phyloP scores from a whole-genome alignment of 75 land plant species.

The Larix kaempferi region DNA sequence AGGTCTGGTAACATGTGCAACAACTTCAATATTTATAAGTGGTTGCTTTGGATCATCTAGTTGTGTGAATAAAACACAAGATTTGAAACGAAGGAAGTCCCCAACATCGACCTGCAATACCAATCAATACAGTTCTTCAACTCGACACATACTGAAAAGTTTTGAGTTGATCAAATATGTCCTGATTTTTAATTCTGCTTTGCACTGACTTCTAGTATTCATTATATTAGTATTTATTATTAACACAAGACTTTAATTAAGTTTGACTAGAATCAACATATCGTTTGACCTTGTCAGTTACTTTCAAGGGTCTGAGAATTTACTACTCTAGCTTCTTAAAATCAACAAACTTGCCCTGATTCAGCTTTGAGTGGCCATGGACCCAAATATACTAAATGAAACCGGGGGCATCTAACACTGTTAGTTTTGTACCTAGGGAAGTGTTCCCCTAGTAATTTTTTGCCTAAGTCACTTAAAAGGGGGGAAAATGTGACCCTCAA shows the following conservation, averaged over 20 bases:
- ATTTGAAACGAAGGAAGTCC: slow-evolving; percentile 84
- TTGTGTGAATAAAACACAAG: slow-evolving; percentile 89
- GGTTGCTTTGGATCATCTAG: slow-evolving; percentile 61
- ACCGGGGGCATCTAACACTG: background rate
- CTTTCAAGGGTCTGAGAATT: background rate
- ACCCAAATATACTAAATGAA: slow-evolving; percentile 5
- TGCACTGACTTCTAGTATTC: background rate
- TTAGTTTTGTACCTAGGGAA: no score
- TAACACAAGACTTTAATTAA: background rate
- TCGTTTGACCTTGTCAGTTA: background rate
- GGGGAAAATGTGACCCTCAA: no score
- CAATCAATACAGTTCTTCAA: background rate
- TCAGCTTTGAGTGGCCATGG: background rate
- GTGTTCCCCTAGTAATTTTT: no score
- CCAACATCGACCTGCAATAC: slow-evolving; percentile 89
- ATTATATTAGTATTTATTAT: no score
- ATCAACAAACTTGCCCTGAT: background rate
- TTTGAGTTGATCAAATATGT: no score
- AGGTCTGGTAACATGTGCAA: slow-evolving; percentile 89
- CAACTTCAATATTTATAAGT: slow-evolving; percentile 82
- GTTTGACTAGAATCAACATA: background rate
- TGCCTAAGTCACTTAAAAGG: no score
- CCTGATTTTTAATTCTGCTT: background rate
- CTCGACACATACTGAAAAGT: background rate
- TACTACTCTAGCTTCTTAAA: background rate